Percentiles rank a stretch among this genome's conserved stretches.
Conservation (phyloP, 2,329 filamentous ascomycete species). For the Intubia oerlemansii region DNA sequence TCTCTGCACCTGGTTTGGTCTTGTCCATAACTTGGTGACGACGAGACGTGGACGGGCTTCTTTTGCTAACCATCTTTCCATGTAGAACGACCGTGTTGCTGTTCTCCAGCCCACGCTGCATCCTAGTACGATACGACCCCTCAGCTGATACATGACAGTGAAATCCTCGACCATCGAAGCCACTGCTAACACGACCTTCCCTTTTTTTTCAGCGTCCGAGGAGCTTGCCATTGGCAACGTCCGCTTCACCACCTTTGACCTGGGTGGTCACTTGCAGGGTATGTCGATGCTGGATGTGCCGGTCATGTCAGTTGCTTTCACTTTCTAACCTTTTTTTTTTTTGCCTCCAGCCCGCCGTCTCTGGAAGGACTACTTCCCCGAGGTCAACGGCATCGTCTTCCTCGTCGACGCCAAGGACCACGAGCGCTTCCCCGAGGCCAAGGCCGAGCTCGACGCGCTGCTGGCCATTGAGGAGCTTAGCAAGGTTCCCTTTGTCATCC, state of each 20-base stretch:
- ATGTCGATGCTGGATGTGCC: constrained; percentile 10
- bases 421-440: constrained; percentile 83
- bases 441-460: constrained; percentile 89
- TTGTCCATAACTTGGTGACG: not conserved
- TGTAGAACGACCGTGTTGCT: constrained; percentile 74
- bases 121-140: constrained; percentile 45
- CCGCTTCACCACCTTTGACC: constrained; percentile 84
- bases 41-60: not conserved
- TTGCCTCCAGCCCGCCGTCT: constrained; percentile 56
- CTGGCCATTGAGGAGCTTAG: constrained; percentile 90
- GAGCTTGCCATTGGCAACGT: constrained; percentile 85
- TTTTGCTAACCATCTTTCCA: not conserved
- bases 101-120: constrained; percentile 81
- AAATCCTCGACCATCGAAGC: too few species aligned
- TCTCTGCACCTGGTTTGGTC: constrained; percentile 26
- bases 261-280: constrained; percentile 88
- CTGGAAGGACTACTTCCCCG: constrained; percentile 94
- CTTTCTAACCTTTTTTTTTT: not conserved
- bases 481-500: constrained; percentile 88
- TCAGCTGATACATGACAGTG: too few species aligned
- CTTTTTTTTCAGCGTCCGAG: constrained; percentile 76
- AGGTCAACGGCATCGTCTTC: constrained; percentile 93
- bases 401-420: constrained; percentile 94
- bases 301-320: not conserved
- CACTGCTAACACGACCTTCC: too few species aligned